Conservation (phyloP, 805 yeast genomes). For the Clavispora carvajalis region DNA sequence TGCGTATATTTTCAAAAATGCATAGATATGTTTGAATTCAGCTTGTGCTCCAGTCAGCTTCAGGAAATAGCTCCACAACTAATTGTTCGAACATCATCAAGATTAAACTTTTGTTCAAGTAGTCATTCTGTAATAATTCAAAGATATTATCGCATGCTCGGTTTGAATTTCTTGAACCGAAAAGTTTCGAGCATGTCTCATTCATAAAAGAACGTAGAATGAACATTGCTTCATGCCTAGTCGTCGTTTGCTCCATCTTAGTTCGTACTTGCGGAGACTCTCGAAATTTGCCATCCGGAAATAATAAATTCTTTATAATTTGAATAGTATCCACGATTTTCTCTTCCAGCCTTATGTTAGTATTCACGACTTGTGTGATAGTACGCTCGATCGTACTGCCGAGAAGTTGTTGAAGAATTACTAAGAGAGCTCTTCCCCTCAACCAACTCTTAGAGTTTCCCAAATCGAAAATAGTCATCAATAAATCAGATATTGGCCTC, state of each 20-base stretch:
- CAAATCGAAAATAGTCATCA: slow-evolving; percentile 65
- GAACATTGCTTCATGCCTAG: slow-evolving; percentile 53
- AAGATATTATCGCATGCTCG: slow-evolving; percentile 59
- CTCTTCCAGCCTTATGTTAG: slow-evolving; percentile 34
- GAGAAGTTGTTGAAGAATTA: slow-evolving; percentile 75
- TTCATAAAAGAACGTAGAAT: slow-evolving; percentile 52
- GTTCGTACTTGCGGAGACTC: slow-evolving; percentile 44
- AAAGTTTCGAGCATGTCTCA: slow-evolving; percentile 66
- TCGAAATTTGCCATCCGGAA: slow-evolving; percentile 46
- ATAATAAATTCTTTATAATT: slow-evolving; percentile 21
- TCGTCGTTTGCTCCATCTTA: slow-evolving; percentile 43
- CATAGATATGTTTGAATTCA: not conserved
- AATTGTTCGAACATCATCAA: slow-evolving; percentile 55
- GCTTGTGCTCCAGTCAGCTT: not conserved
- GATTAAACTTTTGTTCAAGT: slow-evolving; percentile 59
- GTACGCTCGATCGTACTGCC: slow-evolving; percentile 84
- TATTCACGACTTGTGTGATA: slow-evolving; percentile 41
- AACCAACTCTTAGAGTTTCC: slow-evolving; percentile 68
- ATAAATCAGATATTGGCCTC: slow-evolving; percentile 74
- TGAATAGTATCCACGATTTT: slow-evolving; percentile 36
- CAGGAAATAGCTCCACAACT: slow-evolving; percentile 40
- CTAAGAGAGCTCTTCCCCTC: slow-evolving; percentile 76
- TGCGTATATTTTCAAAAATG: not conserved
- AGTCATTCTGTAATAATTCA: slow-evolving; percentile 68
- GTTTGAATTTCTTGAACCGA: slow-evolving; percentile 62